Evolutionary conservation across 768 basidiomycete species (phyloP).

Genomic region (Xerocomellus dryophilus): DNA sequence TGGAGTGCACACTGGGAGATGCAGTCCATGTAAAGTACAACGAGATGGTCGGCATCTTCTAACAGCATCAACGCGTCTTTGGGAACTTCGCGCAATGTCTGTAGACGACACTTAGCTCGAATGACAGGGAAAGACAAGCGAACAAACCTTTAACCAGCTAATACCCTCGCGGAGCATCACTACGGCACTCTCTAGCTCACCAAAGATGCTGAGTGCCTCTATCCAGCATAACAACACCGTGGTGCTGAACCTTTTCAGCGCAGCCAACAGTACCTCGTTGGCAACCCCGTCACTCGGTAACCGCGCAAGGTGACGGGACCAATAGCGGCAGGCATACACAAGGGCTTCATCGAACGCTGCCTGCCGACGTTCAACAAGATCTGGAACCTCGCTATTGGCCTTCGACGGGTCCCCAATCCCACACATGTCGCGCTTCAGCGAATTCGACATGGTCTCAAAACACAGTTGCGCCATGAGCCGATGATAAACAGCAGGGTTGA

Average conservation of each 20-base stretch:
- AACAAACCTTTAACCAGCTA: constrained; percentile 16
- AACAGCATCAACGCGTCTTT: constrained; percentile 6
- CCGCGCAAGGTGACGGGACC: constrained; percentile 18
- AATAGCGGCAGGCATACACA: constrained; percentile 19
- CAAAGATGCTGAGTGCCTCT: constrained; percentile 18
- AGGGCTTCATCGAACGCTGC: constrained; percentile 15
- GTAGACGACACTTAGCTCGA: background rate
- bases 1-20: constrained; percentile 23
- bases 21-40: constrained; percentile 18
- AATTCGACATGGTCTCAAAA: constrained; percentile 17
- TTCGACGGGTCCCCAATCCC: constrained; percentile 14
- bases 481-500: constrained; percentile 16
- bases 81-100: constrained; percentile 10
- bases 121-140: background rate
- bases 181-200: constrained; percentile 14
- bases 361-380: constrained; percentile 15
- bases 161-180: constrained; percentile 14
- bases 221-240: constrained; percentile 17
- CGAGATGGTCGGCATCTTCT: constrained; percentile 18
- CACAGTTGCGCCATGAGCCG: constrained; percentile 19
- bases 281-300: constrained; percentile 6
- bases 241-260: constrained; percentile 10
- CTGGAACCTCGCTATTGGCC: constrained; percentile 15
- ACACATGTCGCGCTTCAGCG: constrained; percentile 24
- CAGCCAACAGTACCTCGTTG: constrained; percentile 6